Evolutionary conservation across 768 basidiomycete genomes (phyloP).

Genomic region (Suillus weaverae): DNA sequence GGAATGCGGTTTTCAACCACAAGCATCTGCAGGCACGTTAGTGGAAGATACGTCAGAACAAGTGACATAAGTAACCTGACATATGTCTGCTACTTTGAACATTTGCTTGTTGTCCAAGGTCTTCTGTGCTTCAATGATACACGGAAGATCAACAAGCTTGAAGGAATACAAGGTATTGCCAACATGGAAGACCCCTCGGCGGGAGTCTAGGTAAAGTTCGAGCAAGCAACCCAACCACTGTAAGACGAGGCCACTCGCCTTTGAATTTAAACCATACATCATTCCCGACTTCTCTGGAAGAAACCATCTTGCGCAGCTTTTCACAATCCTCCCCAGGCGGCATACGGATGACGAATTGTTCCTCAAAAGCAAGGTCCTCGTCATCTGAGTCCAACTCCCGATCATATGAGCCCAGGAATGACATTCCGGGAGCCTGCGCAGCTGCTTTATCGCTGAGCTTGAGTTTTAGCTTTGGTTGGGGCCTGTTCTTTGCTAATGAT

Average conservation of each 20-base stretch:
- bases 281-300: conserved; percentile 70
- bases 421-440: conserved; percentile 80
- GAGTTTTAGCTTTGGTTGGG: conserved; percentile 80
- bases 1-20: conserved; percentile 78
- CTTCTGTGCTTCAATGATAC: conserved; percentile 93
- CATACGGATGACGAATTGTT: conserved; percentile 92
- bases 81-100: conserved; percentile 99
- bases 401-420: conserved; percentile 89
- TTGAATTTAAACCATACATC: conserved; percentile 99
- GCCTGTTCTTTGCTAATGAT: conserved; percentile 45
- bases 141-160: conserved; percentile 95
- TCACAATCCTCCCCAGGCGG: conserved; percentile 83
- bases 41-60: conserved; percentile 11
- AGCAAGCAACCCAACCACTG: background rate
- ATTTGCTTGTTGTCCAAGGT: conserved; percentile 94
- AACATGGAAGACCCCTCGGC: conserved; percentile 87
- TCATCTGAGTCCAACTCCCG: conserved; percentile 94
- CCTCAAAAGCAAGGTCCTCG: conserved; percentile 93
- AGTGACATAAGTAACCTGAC: conserved; percentile 61
- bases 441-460: conserved; percentile 85
- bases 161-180: conserved; percentile 79
- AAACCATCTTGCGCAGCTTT: conserved; percentile 77
- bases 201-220: conserved; percentile 60
- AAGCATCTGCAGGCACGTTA: conserved; percentile 68
- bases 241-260: conserved; percentile 45